phyloP scores from a whole-genome alignment of 768 basidiomycete genomes.

The Boletus vermiculosoides region DNA sequence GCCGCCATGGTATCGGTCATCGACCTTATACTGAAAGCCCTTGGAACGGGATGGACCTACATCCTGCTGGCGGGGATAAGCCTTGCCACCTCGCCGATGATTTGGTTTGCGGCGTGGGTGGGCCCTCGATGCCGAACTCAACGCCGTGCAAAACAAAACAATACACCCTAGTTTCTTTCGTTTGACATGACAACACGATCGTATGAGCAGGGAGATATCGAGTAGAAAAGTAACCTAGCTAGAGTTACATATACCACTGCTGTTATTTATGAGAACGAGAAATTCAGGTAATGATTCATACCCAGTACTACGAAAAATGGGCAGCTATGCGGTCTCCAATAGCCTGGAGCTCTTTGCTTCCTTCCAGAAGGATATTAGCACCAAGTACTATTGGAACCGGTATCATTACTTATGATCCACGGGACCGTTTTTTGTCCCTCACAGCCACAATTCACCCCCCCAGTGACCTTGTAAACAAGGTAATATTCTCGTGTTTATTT shows the following conservation, averaged over 20 bases:
- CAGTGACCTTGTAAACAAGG: no score
- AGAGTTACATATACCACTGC: not conserved
- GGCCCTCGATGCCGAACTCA: slow-evolving; percentile 56
- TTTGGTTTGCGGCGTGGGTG: slow-evolving; percentile 48
- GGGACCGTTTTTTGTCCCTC: no score
- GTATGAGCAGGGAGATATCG: not conserved
- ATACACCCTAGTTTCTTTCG: not conserved
- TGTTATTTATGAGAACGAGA: not conserved
- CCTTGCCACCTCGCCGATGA: slow-evolving; percentile 45
- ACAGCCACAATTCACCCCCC: no score
- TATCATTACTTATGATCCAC: no score
- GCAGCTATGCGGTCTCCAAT: slow-evolving; percentile 26
- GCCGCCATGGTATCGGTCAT: slow-evolving; percentile 63
- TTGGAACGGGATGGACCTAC: slow-evolving; percentile 71
- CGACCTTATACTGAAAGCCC: slow-evolving; percentile 54
- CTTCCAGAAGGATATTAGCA: slow-evolving; percentile 29
- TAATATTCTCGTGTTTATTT: slow-evolving; percentile 9
- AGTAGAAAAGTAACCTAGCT: not conserved
- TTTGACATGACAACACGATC: not conserved
- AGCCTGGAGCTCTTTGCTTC: slow-evolving; percentile 26
- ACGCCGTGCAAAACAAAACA: slow-evolving; percentile 15
- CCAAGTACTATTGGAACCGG: no score
- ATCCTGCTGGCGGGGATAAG: slow-evolving; percentile 54
- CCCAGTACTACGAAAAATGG: slow-evolving; percentile 15
- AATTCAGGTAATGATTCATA: not conserved